Evolutionary conservation across 176 grass and related monocot genomes (phyloP).

Genomic region (Guadua angustifolia): DNA sequence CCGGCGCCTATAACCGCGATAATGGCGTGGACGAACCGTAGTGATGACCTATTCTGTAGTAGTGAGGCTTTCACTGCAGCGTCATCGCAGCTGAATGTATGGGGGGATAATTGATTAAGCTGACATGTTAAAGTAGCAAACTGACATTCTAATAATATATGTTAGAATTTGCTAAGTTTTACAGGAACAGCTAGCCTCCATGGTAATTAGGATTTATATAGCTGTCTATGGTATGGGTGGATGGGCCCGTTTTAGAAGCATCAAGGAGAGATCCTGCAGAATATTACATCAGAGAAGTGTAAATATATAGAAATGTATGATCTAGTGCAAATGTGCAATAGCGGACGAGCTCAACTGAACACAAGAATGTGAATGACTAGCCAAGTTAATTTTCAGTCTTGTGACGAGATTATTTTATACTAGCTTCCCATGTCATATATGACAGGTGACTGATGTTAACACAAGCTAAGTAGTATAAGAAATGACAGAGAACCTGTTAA

Average conservation of each 20-base stretch:
- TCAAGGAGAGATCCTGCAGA: neutral
- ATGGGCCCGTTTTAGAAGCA: neutral
- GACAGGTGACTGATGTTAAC: neutral
- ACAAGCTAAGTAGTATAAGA: neutral
- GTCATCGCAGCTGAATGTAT: neutral
- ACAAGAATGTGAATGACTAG: neutral
- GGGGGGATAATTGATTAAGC: neutral
- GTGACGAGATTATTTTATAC: neutral
- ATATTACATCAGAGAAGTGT: no score
- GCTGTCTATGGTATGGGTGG: neutral
- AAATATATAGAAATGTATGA: no score
- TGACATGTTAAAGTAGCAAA: neutral
- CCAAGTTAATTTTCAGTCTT: neutral
- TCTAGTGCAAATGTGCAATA: neutral
- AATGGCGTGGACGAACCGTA: no score
- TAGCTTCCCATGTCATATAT: neutral
- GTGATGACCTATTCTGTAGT: no score
- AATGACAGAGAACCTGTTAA: neutral
- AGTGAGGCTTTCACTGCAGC: neutral
- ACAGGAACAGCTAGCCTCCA: neutral
- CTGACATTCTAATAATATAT: neutral
- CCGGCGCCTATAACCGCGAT: no score
- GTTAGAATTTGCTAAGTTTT: neutral
- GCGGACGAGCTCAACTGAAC: neutral
- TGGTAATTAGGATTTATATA: neutral